These are phyloP conservation scores for Caloboletus firmus DNA, from an alignment of 1,284 basidiomycete genomes.

Conservation along the genomic window DNA sequence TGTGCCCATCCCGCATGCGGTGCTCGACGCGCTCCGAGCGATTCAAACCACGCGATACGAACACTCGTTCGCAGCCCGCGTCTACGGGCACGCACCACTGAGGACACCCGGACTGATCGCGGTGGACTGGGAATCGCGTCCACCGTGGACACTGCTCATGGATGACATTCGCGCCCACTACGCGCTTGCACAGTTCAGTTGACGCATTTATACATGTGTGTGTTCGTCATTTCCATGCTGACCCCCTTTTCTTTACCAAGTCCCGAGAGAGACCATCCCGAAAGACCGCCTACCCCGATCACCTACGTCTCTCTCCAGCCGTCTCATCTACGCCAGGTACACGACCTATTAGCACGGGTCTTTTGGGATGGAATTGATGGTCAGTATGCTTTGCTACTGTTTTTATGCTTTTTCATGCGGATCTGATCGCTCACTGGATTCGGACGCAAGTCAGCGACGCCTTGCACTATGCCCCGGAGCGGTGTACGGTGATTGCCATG, in stretches of 20 bases:
- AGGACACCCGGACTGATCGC: conserved; percentile 42
- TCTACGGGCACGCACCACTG: conserved; percentile 42
- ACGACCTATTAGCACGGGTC: conserved; percentile 59
- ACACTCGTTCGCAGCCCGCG: conserved; percentile 60
- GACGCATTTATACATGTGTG: not conserved
- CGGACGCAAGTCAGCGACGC: conserved; percentile 60
- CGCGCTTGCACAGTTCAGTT: conserved; percentile 51
- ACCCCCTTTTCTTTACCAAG: conserved; percentile 38
- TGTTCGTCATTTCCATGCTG: conserved; percentile 3
- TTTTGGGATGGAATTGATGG: conserved; percentile 79
- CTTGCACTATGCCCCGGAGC: conserved; percentile 63
- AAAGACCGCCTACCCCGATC: conserved; percentile 51
- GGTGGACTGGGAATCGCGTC: conserved; percentile 66
- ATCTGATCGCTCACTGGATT: not conserved
- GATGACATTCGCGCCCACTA: conserved; percentile 65
- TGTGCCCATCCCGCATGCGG: conserved; percentile 39
- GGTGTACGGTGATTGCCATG: conserved; percentile 66
- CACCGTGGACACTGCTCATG: conserved; percentile 76
- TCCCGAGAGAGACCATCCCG: conserved; percentile 48
- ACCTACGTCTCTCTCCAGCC: conserved; percentile 59
- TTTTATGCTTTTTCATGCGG: not conserved
- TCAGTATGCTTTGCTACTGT: conserved; percentile 29
- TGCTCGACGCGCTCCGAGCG: conserved; percentile 52
- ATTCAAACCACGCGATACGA: conserved; percentile 64
- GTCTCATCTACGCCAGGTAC: conserved; percentile 65